A percentile compares a stretch with the other conserved stretches of the same genome.
These are phyloP conservation scores for Gremmenia infestans DNA, from an alignment of 2,329 filamentous ascomycete species.

Conservation along the genomic window DNA sequence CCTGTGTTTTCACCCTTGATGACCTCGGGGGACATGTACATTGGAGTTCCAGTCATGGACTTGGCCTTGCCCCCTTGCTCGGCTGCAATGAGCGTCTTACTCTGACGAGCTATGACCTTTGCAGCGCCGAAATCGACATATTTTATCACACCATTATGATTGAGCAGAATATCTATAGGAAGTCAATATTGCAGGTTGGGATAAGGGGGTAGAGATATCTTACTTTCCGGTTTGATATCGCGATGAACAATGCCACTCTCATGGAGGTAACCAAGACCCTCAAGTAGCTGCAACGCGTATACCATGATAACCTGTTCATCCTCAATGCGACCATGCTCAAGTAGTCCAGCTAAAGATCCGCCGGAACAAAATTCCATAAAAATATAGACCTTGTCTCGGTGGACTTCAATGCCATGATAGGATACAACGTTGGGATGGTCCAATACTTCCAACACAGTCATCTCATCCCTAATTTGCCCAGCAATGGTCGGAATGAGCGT, in stretches of 20 bases:
- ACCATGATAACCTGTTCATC: slow-evolving; percentile 98
- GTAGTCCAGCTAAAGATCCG: slow-evolving; percentile 79
- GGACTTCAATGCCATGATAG: slow-evolving; percentile 96
- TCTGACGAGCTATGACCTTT: slow-evolving; percentile 92
- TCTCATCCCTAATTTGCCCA: slow-evolving; percentile 91
- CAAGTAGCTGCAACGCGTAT: slow-evolving; percentile 87
- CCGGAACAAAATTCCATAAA: slow-evolving; percentile 99
- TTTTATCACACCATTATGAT: slow-evolving; percentile 97
- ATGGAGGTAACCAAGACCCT: slow-evolving; percentile 90
- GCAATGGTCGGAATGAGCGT: slow-evolving; percentile 93
- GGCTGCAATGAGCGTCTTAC: slow-evolving; percentile 67
- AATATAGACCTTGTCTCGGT: slow-evolving; percentile 98
- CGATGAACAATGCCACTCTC: slow-evolving; percentile 89
- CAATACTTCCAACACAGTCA: slow-evolving; percentile 90
- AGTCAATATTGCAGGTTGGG: slow-evolving; percentile 7
- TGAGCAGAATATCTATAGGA: slow-evolving; percentile 76
- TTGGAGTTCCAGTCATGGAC: slow-evolving; percentile 95
- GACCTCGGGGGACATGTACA: slow-evolving; percentile 99
- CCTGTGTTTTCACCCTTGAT: slow-evolving; percentile 84
- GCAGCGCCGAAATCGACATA: slow-evolving; percentile 98
- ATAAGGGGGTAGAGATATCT: slow-evolving; percentile 36
- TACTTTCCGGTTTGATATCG: slow-evolving; percentile 96
- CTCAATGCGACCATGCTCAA: slow-evolving; percentile 95
- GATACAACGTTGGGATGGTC: slow-evolving; percentile 98
- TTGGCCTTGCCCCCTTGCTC: slow-evolving; percentile 61